These are phyloP conservation scores for Hygrophoropsis aurantiaca DNA, from an alignment of 768 basidiomycete genomes.

Conservation along the genomic window DNA sequence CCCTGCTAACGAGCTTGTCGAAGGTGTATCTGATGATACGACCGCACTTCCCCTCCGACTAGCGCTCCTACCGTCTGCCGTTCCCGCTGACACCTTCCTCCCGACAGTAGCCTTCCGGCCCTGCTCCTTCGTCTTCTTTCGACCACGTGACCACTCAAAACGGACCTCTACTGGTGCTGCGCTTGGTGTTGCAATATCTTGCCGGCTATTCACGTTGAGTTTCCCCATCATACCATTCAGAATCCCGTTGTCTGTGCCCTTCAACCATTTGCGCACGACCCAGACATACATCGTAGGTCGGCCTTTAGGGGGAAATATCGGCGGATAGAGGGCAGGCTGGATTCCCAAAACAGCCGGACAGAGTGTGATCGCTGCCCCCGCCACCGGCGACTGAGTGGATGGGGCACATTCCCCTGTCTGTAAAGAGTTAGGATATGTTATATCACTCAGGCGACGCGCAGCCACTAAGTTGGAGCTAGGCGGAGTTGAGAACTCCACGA, in stretches of 20 bases:
- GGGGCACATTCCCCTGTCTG: neutral
- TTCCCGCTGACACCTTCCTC: conserved; percentile 9
- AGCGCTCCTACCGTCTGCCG: conserved; percentile 11
- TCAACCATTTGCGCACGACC: conserved; percentile 76
- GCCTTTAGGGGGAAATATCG: conserved; percentile 34
- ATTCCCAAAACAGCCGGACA: conserved; percentile 63
- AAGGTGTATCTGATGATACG: conserved; percentile 5
- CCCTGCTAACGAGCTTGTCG: conserved; percentile 8
- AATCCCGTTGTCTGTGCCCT: conserved; percentile 48
- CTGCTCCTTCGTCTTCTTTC: conserved; percentile 19
- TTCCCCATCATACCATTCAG: conserved; percentile 45
- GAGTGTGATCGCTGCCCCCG: conserved; percentile 18
- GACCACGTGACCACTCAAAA: conserved; percentile 72
- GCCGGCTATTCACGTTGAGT: conserved; percentile 28
- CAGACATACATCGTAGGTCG: conserved; percentile 63
- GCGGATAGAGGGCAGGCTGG: conserved; percentile 61
- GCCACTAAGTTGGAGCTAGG: conserved; percentile 15
- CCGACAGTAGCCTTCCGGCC: conserved; percentile 19
- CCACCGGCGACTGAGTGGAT: neutral
- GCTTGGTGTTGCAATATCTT: conserved; percentile 13
- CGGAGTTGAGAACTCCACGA: conserved; percentile 25
- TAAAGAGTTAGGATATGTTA: conserved; percentile 5
- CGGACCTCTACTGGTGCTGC: conserved; percentile 59
- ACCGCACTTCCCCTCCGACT: conserved; percentile 17
- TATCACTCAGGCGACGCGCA: conserved; percentile 16